Evolutionary conservation across 2,329 filamentous ascomycete species (phyloP).

Genomic region (Aureobasidium sp.): DNA sequence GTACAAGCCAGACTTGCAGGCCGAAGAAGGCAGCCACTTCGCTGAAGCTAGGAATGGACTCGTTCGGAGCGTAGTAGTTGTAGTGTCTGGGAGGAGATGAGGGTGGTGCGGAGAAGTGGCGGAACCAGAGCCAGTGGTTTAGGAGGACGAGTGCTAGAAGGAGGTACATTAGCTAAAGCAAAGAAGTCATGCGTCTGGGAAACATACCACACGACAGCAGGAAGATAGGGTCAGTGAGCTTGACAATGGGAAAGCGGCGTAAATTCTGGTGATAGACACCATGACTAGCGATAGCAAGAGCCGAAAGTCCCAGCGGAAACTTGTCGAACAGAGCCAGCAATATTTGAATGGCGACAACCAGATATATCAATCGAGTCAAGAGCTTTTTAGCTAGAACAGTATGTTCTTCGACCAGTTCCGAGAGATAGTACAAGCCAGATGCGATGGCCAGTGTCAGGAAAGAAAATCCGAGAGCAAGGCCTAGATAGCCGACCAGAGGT

Average conservation of each 20-base stretch:
- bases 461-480: constrained; percentile 78
- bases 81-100: constrained; percentile 48
- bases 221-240: constrained; percentile 80
- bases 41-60: constrained; percentile 66
- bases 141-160: constrained; percentile 65
- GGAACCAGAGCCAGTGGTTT: constrained; percentile 96
- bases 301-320: constrained; percentile 62
- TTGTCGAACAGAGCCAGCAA: constrained; percentile 72
- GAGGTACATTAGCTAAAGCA: not conserved
- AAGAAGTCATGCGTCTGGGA: no score
- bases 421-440: constrained; percentile 97
- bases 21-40: constrained; percentile 96
- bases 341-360: constrained; percentile 63
- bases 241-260: constrained; percentile 65
- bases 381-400: constrained; percentile 85
- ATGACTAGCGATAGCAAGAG: constrained; percentile 15
- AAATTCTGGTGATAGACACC: constrained; percentile 67
- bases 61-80: constrained; percentile 21
- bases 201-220: constrained; percentile 66
- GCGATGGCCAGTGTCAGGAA: constrained; percentile 95
- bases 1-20: constrained; percentile 91
- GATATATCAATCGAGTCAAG: constrained; percentile 78
- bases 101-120: constrained; percentile 64
- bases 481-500: constrained; percentile 80
- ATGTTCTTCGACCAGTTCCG: constrained; percentile 95